Conservation (phyloP, 169 alveolate species). For the Plasmodium billcollinsi region DNA sequence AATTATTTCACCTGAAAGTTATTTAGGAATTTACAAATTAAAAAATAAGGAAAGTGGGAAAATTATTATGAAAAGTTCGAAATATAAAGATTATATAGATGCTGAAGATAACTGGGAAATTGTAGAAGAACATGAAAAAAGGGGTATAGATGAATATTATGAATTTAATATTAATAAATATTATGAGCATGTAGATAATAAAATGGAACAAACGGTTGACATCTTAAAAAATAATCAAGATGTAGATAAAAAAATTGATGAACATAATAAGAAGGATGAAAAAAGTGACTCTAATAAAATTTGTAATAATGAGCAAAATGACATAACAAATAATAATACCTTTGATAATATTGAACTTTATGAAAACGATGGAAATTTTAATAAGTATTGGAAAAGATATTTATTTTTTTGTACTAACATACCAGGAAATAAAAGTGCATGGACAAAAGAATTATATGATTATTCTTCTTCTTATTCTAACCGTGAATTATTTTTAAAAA, state of each 20-base stretch:
- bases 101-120: constrained; percentile 66
- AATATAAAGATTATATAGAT: constrained; percentile 73
- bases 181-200: neutral
- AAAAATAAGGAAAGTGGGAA: constrained; percentile 56
- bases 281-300: neutral
- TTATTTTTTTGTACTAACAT: constrained; percentile 71
- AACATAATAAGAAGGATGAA: constrained; percentile 21
- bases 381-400: constrained; percentile 72
- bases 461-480: constrained; percentile 42
- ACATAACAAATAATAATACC: neutral
- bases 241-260: neutral
- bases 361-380: constrained; percentile 40
- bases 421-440: constrained; percentile 61
- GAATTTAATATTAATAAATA: constrained; percentile 26
- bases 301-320: neutral
- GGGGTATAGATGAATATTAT: constrained; percentile 51
- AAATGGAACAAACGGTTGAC: neutral
- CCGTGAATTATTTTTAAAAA: constrained; percentile 57
- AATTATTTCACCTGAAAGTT: constrained; percentile 71
- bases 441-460: constrained; percentile 68
- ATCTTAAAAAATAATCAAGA: constrained; percentile 4
- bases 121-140: constrained; percentile 44
- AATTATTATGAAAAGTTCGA: constrained; percentile 57
- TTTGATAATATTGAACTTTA: constrained; percentile 1
- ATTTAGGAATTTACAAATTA: constrained; percentile 62